Evolutionary conservation across 2,329 filamentous ascomycete species (phyloP).

Genomic region (Xylaria sp.): DNA sequence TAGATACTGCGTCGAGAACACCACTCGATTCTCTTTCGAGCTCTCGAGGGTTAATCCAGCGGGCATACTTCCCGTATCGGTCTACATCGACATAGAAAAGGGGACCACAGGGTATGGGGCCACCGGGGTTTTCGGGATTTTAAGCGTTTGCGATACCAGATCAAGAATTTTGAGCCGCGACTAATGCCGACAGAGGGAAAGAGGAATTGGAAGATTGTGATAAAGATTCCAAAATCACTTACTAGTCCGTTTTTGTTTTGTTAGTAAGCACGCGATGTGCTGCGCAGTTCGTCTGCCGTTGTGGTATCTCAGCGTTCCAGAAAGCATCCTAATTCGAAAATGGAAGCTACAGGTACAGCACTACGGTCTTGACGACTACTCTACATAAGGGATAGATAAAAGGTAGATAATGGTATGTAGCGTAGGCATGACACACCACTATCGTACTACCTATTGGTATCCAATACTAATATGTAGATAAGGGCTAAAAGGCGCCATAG

Average conservation of each 20-base stretch:
- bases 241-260: constrained; percentile 24
- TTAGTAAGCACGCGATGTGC: constrained; percentile 27
- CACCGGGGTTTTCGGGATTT: neutral
- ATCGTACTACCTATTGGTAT: no score
- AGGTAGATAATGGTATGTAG: no score
- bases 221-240: constrained; percentile 32
- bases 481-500: neutral
- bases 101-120: constrained; percentile 6
- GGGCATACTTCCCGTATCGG: constrained; percentile 21
- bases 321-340: constrained; percentile 26
- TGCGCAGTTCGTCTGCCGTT: constrained; percentile 15
- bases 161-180: constrained; percentile 25
- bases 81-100: constrained; percentile 4
- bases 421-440: neutral
- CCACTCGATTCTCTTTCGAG: neutral
- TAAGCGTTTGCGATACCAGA: constrained; percentile 31
- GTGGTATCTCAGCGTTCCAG: constrained; percentile 6
- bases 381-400: neutral
- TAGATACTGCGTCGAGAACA: neutral
- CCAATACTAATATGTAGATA: no score
- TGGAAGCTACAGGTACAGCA: constrained; percentile 18
- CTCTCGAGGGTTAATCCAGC: neutral
- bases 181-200: constrained; percentile 32
- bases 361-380: neutral
- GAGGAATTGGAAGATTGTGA: constrained; percentile 13